phyloP scores from a whole-genome alignment of 129 eudicot genomes.

The Pulicaria dysenterica region DNA sequence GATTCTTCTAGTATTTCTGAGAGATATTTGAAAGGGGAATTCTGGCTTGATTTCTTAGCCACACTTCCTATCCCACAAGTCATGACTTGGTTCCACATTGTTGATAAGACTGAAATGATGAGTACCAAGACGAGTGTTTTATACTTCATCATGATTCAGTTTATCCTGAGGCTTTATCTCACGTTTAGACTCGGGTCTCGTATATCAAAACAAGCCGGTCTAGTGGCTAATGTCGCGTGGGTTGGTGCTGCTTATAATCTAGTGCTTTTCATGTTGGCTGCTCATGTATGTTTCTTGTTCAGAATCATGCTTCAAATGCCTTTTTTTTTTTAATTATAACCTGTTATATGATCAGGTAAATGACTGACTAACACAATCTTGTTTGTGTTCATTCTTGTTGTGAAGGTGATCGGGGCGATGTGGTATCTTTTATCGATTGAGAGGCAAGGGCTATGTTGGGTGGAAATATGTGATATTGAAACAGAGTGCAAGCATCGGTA shows the following conservation, averaged over 20 bases:
- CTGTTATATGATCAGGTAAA: neutral
- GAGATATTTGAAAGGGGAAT: constrained; percentile 49
- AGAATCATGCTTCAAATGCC: neutral
- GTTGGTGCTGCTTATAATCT: constrained; percentile 88
- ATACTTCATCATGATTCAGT: constrained; percentile 66
- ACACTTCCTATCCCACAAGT: constrained; percentile 93
- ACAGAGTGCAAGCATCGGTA: constrained; percentile 44
- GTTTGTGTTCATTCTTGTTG: neutral
- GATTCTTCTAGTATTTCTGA: constrained; percentile 61
- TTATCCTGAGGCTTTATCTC: constrained; percentile 58
- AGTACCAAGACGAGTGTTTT: constrained; percentile 50
- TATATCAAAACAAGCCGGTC: constrained; percentile 67
- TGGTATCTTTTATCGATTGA: constrained; percentile 82
- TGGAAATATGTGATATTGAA: constrained; percentile 49
- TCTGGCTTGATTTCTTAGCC: constrained; percentile 67
- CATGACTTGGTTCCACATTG: constrained; percentile 57
- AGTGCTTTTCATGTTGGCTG: constrained; percentile 74
- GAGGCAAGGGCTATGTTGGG: constrained; percentile 81
- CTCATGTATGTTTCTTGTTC: constrained; percentile 62
- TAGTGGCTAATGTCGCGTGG: constrained; percentile 73
- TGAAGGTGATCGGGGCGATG: constrained; percentile 72
- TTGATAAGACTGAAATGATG: constrained; percentile 44
- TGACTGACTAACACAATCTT: neutral
- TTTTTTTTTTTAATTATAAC: neutral
- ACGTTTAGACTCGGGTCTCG: constrained; percentile 59